Base-by-base conservation (phyloP, 2,329 filamentous ascomycete genomes). In the Daldinia sp. region DNA sequence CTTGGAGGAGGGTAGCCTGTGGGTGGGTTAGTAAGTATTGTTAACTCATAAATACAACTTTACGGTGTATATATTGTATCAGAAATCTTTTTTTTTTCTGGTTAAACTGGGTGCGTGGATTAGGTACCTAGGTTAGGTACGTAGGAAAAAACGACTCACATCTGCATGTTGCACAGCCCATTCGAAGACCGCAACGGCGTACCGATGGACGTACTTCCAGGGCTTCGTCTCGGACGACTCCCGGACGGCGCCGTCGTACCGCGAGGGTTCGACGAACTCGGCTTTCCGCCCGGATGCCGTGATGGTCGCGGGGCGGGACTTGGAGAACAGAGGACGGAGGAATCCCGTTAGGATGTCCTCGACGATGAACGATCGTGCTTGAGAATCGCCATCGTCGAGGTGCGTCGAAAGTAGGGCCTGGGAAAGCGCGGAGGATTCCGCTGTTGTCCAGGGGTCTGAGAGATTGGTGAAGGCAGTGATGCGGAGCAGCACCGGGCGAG, bases 281-380 rank as follows among this genome's bases (percentile, higher is more conserved):
- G 81, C 83, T 74, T 86, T 88, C 35, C 87, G 84, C 23, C 89
- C 89, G 4, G 86, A 82, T 1, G 84, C 79, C 2, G 89, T 90
- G 51, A 92, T 80, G 2, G 81, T 81, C 1, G 78, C 77, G 4
- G 88, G 84, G 20, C 83, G 86, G 15, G 86, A 82, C 65, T 84
- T 85, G 30, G 85, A 83, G 81, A 94, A 94, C 5, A 92, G 81
- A 30, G 90, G 90, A 41, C 89, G 89, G 57, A 94, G 84, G 74
- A 89, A 89, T 73, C 81, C 80, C 68, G 86, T 82, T 3, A 94
- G 85, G 63, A 93, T 82, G 42, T 84, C 80, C n/a, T 84, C 81
- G 18, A 85, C 81, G 71, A 89, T 81, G 71, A 89, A 44, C 1
- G 54, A 85, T 3, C 37, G 48, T 1, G 42, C 60, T 42, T 59